Percentiles rank a stretch among this genome's conserved stretches.
Conservation (phyloP, 202 grass and related monocot species). For the Zoysia matrella region DNA sequence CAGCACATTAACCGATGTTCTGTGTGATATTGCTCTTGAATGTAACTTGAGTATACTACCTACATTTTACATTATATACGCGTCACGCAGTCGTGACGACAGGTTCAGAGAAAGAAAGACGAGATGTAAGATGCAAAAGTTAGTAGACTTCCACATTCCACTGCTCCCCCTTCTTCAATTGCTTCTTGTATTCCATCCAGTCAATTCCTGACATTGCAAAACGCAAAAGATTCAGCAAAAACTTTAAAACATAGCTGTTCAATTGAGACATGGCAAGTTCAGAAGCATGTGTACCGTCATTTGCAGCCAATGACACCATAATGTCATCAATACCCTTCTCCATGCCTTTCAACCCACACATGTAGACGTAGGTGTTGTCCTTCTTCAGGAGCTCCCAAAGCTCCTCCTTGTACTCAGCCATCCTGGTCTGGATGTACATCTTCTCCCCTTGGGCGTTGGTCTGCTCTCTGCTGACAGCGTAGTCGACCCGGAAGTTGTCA, state of each 20-base stretch:
- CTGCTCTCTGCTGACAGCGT: constrained; percentile 77
- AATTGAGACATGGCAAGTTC: neutral
- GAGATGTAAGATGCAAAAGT: constrained; percentile 21
- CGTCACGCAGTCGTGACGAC: neutral
- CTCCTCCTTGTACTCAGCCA: constrained; percentile 70
- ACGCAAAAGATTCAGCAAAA: neutral
- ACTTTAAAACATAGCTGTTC: neutral
- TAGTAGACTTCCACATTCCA: constrained; percentile 87
- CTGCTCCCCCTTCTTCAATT: constrained; percentile 68
- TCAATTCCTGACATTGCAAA: constrained; percentile 54
- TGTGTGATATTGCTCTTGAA: too few species aligned
- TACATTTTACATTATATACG: constrained; percentile 41
- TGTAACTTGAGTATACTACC: constrained; percentile 12
- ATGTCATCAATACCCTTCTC: constrained; percentile 89
- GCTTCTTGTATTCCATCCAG: constrained; percentile 67
- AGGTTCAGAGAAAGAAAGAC: constrained; percentile 7
- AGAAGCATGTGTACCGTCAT: constrained; percentile 49
- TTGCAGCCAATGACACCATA: constrained; percentile 59
- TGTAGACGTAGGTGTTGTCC: constrained; percentile 81
- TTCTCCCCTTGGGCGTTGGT: constrained; percentile 58
- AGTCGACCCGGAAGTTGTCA: constrained; percentile 67
- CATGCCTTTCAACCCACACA: constrained; percentile 85
- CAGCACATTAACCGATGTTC: too few species aligned
- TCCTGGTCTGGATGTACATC: constrained; percentile 83
- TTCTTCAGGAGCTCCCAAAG: constrained; percentile 83